Evolutionary conservation across 73 alveolate species (phyloP).

Genomic region (Blepharisma japonicum): DNA sequence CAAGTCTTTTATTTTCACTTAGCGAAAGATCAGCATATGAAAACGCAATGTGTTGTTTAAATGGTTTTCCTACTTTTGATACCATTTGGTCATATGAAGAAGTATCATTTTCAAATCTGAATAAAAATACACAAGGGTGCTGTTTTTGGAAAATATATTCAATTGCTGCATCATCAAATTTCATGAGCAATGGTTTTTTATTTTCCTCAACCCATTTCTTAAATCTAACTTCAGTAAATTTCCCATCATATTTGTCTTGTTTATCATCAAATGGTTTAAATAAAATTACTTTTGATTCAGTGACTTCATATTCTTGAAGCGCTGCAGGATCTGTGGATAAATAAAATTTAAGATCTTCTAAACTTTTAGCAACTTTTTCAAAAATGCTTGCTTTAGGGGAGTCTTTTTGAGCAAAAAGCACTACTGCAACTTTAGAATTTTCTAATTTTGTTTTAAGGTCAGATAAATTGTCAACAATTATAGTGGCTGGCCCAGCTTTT

Average conservation of each 20-base stretch:
- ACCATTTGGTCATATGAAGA: slow-evolving; percentile 54
- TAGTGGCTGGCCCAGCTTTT: slow-evolving; percentile 83
- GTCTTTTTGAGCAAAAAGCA: slow-evolving; percentile 57
- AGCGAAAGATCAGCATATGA: slow-evolving; percentile 41
- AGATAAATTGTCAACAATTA: slow-evolving; percentile 53
- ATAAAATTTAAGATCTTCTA: slow-evolving; percentile 76
- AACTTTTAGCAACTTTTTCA: slow-evolving; percentile 59
- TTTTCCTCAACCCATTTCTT: slow-evolving; percentile 58
- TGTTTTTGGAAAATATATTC: slow-evolving; percentile 78
- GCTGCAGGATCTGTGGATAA: slow-evolving; percentile 57
- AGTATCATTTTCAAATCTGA: slow-evolving; percentile 63
- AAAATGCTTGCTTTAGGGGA: slow-evolving; percentile 60
- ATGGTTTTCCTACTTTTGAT: slow-evolving; percentile 68
- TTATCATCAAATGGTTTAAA: slow-evolving; percentile 80
- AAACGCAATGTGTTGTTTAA: slow-evolving; percentile 69
- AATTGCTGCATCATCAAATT: slow-evolving; percentile 82
- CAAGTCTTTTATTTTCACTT: slow-evolving; percentile 79
- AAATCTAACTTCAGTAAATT: slow-evolving; percentile 48
- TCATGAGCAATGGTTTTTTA: slow-evolving; percentile 80
- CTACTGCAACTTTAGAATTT: slow-evolving; percentile 44
- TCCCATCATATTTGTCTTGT: slow-evolving; percentile 62
- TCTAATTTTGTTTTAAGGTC: slow-evolving; percentile 59
- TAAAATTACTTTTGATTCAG: slow-evolving; percentile 53
- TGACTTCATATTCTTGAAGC: slow-evolving; percentile 51
- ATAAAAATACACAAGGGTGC: slow-evolving; percentile 81